These are phyloP conservation scores for Tulasnella sp. DNA, from an alignment of 768 basidiomycete genomes.

Conservation along the genomic window DNA sequence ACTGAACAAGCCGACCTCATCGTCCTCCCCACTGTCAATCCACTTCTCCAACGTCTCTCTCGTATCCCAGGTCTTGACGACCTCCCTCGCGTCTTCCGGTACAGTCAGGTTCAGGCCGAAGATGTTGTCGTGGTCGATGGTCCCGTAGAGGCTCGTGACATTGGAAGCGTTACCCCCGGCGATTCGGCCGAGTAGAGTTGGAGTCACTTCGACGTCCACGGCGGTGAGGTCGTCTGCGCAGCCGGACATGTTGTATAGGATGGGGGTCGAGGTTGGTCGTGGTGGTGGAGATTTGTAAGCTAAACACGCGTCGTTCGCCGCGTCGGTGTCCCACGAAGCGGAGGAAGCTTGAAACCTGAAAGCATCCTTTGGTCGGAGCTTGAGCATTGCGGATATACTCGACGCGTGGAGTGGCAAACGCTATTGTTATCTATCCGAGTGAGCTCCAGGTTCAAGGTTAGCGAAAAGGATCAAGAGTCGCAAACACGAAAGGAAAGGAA, in stretches of 20 bases:
- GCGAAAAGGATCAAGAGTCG: too few relatives aligned
- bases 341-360: too few relatives aligned
- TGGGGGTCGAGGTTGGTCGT: not conserved
- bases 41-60: slow-evolving; percentile 54
- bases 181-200: not conserved
- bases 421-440: too few relatives aligned
- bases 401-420: too few relatives aligned
- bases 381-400: too few relatives aligned
- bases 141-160: slow-evolving; percentile 41
- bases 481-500: too few relatives aligned
- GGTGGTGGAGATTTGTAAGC: not conserved
- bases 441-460: too few relatives aligned
- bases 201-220: not conserved
- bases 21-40: slow-evolving; percentile 73
- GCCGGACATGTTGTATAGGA: not conserved
- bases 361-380: too few relatives aligned
- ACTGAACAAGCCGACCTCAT: slow-evolving; percentile 36
- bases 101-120: slow-evolving; percentile 68
- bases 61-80: slow-evolving; percentile 76
- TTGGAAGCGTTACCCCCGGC: slow-evolving; percentile 23
- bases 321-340: too few relatives aligned
- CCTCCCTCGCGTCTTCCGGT: slow-evolving; percentile 64
- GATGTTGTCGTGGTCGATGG: slow-evolving; percentile 60
- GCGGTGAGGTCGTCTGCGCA: not conserved
- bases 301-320: not conserved